Evolutionary conservation across 805 yeast species (phyloP).

Genomic region (Monosporozyma unispora): DNA sequence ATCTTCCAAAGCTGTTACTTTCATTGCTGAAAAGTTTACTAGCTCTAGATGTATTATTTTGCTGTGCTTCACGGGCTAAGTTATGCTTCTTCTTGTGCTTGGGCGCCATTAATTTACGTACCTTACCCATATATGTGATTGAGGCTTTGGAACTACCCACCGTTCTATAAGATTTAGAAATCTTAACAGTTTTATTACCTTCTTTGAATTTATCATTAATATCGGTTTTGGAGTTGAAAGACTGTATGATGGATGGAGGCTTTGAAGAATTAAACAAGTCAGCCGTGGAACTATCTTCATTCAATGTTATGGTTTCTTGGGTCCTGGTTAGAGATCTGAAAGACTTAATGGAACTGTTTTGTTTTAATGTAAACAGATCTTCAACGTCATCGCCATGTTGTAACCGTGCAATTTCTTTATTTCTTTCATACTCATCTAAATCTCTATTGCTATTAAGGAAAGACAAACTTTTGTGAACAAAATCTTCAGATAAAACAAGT

Average conservation of each 20-base stretch:
- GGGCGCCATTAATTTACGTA: constrained; percentile 27
- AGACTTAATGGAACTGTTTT: constrained; percentile 31
- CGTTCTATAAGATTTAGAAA: constrained; percentile 44
- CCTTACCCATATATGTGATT: constrained; percentile 43
- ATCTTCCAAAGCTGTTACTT: constrained; percentile 16
- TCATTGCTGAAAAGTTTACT: constrained; percentile 12
- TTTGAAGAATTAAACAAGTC: constrained; percentile 19
- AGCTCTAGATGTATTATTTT: neutral
- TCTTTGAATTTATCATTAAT: constrained; percentile 35
- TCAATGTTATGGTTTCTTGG: constrained; percentile 2
- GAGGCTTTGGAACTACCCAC: constrained; percentile 51
- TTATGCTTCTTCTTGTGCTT: constrained; percentile 6
- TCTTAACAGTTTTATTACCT: constrained; percentile 39
- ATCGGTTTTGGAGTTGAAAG: constrained; percentile 36
- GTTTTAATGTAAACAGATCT: constrained; percentile 41
- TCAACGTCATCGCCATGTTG: constrained; percentile 29
- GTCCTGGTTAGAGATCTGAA: constrained; percentile 10
- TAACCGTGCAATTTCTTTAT: constrained; percentile 20
- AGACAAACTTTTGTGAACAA: constrained; percentile 48
- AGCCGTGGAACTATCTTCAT: constrained; percentile 1
- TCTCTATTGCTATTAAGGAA: constrained; percentile 35
- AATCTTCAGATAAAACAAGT: constrained; percentile 40
- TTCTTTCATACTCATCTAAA: constrained; percentile 28
- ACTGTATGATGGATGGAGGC: constrained; percentile 38
- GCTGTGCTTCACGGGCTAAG: neutral